Evolutionary conservation across 1,284 basidiomycete species (phyloP).

Genomic region (Naganishia sp.): DNA sequence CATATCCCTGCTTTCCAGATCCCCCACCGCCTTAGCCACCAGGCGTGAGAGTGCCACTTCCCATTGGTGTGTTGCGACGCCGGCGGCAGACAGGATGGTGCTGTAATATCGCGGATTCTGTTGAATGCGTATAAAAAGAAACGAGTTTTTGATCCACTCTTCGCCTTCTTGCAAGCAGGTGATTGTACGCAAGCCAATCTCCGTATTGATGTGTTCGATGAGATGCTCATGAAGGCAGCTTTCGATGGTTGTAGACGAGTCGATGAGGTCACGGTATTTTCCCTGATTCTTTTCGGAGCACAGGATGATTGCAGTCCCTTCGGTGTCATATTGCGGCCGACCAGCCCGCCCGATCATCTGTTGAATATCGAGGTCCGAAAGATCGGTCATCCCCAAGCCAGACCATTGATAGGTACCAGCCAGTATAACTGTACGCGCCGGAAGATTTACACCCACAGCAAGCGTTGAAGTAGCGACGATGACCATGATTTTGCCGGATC

Average conservation of each 20-base stretch:
- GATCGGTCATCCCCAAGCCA: conserved; percentile 32
- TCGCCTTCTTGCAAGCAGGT: conserved; percentile 64
- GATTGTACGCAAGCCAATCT: conserved; percentile 82
- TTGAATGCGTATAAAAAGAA: conserved; percentile 77
- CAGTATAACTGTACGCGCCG: conserved; percentile 55
- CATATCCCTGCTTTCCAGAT: conserved; percentile 63
- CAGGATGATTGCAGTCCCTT: conserved; percentile 56
- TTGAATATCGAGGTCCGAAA: conserved; percentile 35
- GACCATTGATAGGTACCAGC: conserved; percentile 50
- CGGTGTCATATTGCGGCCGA: conserved; percentile 77
- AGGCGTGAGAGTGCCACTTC: conserved; percentile 59
- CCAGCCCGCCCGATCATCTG: conserved; percentile 66
- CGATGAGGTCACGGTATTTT: conserved; percentile 44
- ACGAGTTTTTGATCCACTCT: conserved; percentile 75
- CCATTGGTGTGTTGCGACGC: conserved; percentile 53
- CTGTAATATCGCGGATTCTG: conserved; percentile 78
- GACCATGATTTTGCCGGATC: conserved; percentile 50
- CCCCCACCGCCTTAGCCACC: conserved; percentile 57
- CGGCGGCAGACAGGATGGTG: conserved; percentile 56
- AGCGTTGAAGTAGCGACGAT: conserved; percentile 56
- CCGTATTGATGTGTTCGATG: conserved; percentile 87
- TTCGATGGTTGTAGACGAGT: conserved; percentile 68
- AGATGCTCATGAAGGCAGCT: conserved; percentile 80
- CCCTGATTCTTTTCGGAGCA: conserved; percentile 11
- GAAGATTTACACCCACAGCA: conserved; percentile 60